phyloP scores from a whole-genome alignment of 768 basidiomycete genomes.

The Sarcomyxa edulis region DNA sequence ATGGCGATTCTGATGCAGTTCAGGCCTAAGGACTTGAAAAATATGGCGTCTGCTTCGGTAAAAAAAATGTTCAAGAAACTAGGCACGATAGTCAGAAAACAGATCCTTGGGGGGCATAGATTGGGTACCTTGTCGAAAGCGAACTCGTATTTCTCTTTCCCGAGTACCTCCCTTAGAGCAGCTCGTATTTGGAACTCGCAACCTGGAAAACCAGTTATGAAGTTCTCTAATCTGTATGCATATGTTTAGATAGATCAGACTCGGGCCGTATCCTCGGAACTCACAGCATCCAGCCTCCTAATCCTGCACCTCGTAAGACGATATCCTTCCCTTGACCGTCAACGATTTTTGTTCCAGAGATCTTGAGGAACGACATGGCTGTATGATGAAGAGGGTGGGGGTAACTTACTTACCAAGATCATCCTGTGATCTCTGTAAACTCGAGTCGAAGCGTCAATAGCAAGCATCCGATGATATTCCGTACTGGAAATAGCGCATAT shows the following conservation, averaged over 20 bases:
- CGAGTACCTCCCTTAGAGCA: constrained; percentile 60
- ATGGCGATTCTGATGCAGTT: constrained; percentile 77
- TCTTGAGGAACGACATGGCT: constrained; percentile 55
- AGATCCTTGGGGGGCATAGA: not conserved
- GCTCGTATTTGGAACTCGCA: constrained; percentile 77
- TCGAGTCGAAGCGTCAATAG: too few species aligned
- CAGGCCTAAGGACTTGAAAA: constrained; percentile 73
- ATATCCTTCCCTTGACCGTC: constrained; percentile 52
- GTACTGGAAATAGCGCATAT: too few species aligned
- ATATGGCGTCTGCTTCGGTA: constrained; percentile 67
- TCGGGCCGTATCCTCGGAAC: constrained; percentile 20
- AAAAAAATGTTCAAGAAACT: constrained; percentile 87
- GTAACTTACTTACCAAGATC: too few species aligned
- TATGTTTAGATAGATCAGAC: not conserved
- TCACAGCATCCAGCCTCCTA: constrained; percentile 86
- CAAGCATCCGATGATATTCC: too few species aligned
- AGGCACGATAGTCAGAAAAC: not conserved
- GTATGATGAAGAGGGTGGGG: too few species aligned
- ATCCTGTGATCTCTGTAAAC: too few species aligned
- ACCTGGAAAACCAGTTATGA: constrained; percentile 77
- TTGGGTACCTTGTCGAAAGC: constrained; percentile 75
- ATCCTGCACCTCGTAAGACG: constrained; percentile 66
- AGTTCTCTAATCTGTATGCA: constrained; percentile 76
- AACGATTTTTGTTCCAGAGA: constrained; percentile 56
- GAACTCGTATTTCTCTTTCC: constrained; percentile 61